These are phyloP conservation scores for Colletotrichum paranaense DNA, from an alignment of 2,329 filamentous ascomycete species.

Conservation along the genomic window DNA sequence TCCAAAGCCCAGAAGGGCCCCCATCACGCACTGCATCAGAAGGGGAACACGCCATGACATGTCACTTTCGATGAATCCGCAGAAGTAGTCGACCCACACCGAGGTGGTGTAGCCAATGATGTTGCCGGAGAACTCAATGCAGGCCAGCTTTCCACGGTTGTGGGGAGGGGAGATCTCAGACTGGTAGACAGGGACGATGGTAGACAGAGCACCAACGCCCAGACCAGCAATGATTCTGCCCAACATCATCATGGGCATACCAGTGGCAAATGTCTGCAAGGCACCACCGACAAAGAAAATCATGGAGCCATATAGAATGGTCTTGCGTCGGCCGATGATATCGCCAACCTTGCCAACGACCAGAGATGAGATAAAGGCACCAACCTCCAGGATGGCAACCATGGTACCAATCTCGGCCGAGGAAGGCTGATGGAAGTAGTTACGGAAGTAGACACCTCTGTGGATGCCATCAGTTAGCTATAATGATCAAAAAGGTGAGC, in stretches of 20 bases:
- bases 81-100: constrained; percentile 99
- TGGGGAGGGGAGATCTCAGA: constrained; percentile 97
- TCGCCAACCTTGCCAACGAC: constrained; percentile 90
- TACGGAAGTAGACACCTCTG: constrained; percentile 87
- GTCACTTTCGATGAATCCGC: constrained; percentile 86
- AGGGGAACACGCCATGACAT: constrained; percentile 92
- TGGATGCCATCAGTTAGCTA: constrained; percentile 4
- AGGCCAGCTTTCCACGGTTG: constrained; percentile 93
- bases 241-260: constrained; percentile 90
- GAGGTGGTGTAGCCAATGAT: constrained; percentile 96
- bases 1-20: constrained; percentile 82
- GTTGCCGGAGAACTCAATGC: constrained; percentile 98
- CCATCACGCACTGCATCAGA: constrained; percentile 95
- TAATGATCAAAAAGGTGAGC: not conserved
- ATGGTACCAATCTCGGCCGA: constrained; percentile 93
- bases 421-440: constrained; percentile 92
- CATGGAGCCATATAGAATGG: constrained; percentile 92
- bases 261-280: constrained; percentile 82
- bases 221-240: constrained; percentile 87
- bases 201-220: constrained; percentile 88
- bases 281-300: constrained; percentile 89
- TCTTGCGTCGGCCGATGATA: constrained; percentile 87
- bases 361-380: constrained; percentile 90
- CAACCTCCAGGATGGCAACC: constrained; percentile 96
- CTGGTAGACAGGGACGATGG: constrained; percentile 93